These are phyloP conservation scores for Zygosaccharomyces gambellarensis DNA, from an alignment of 805 yeast genomes.

Conservation along the genomic window DNA sequence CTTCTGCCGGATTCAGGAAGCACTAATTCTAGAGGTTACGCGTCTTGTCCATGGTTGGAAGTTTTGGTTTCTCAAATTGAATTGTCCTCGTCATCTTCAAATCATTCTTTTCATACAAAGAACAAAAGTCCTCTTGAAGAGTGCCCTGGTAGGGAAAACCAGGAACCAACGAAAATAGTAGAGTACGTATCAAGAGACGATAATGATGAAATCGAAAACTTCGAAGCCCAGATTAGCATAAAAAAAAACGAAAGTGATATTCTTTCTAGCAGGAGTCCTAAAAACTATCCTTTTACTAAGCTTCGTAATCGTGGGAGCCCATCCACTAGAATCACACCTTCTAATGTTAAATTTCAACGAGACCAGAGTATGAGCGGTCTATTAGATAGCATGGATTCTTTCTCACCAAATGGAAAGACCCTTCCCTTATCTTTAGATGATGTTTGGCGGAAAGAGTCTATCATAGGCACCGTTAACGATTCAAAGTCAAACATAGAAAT, in stretches of 20 bases:
- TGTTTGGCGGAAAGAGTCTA: too few species aligned
- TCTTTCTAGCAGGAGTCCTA: background rate
- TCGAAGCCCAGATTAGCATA: background rate
- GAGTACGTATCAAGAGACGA: background rate
- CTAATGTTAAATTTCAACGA: background rate
- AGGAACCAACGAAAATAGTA: background rate
- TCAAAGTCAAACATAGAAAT: too few species aligned
- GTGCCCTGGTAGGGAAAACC: background rate
- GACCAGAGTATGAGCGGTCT: background rate
- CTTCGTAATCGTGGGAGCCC: background rate
- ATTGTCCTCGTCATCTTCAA: background rate
- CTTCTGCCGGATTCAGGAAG: background rate
- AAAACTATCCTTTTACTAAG: background rate
- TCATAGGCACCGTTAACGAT: too few species aligned
- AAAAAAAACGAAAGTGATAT: background rate
- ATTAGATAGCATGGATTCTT: background rate
- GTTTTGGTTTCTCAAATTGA: background rate
- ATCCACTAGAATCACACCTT: background rate
- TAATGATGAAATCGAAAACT: background rate
- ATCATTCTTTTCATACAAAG: background rate
- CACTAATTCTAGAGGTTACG: background rate
- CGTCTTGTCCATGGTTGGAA: background rate
- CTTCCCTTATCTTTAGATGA: too few species aligned
- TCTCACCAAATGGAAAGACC: too few species aligned
- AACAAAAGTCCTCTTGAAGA: background rate